Evolutionary conservation across 2,329 filamentous ascomycete species (phyloP), one percentile per base, ranked within the genome.

Genomic region (Colletotrichum godetiae): DNA sequence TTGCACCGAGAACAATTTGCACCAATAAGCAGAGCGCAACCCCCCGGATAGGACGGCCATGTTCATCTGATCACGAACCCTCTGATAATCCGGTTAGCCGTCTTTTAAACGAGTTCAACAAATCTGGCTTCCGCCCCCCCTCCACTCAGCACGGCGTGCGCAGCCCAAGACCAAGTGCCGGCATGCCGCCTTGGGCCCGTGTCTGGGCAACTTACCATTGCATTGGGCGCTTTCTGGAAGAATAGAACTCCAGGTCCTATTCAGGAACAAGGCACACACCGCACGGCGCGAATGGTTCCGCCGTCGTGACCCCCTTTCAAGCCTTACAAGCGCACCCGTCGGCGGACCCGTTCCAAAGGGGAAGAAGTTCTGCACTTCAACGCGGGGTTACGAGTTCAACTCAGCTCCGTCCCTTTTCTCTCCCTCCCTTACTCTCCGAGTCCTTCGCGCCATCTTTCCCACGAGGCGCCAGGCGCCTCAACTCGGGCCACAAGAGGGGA

Each of bases 21-120:
- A 29, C 68, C 63, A 72, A 72, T 72, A 11, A 71, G n/a, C 31
- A 29, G 5, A 7, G 8, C 31, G 27, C 19, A 5, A 11, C 11
- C 7, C 13, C 13, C 15, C 55, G 62, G 46, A 55, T 37, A 24
- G 56, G 63, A 33, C 63, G 57, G 63, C 68, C 22, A 27, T 49
- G 68, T 71, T 71, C 68, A 71, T 71, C 62, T 67, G 68, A 72
- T 71, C 55, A 42, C n/a, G 37, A 59, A 19, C 46, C 62, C 11
- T 13, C 24, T 42, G 37, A 19, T 13, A 52, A 35, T 62, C 10
- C 33, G 31, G 27, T 33, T 12, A 22, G n/a, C 46, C 24, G 15
- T n/a, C n/a, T 22, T 57, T n/a, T 49, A 49, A 49, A 49, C 19
- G 42, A n/a, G 11, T 35, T 35, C 19, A 58, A 33, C 19, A 31